These are phyloP conservation scores for Aegilops sharonensis DNA, from an alignment of 176 grass and related monocot genomes.

Conservation along the genomic window DNA sequence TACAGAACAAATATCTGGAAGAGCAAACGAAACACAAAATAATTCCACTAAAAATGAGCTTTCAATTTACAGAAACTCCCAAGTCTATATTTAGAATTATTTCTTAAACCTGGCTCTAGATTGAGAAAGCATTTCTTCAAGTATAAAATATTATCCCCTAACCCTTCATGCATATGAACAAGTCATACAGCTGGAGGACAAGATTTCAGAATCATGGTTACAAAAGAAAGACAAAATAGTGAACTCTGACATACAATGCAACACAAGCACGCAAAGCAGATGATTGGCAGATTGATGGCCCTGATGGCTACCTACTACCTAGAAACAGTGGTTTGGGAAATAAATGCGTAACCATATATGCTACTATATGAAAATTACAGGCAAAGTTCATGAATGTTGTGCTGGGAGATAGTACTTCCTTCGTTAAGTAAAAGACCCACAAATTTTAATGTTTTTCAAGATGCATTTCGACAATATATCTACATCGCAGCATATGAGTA, in stretches of 20 bases:
- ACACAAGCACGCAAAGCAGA: background rate
- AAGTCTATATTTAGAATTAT: background rate
- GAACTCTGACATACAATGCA: background rate
- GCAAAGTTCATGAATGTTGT: background rate
- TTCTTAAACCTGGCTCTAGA: background rate
- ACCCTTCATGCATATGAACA: background rate
- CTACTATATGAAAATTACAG: background rate
- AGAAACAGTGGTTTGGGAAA: background rate
- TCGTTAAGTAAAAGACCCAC: background rate
- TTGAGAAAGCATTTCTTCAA: constrained; percentile 19
- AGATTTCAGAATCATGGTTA: constrained; percentile 4
- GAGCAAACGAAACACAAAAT: background rate
- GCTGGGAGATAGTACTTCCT: background rate
- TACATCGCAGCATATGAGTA: background rate
- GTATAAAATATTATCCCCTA: background rate
- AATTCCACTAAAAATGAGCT: background rate
- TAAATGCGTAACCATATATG: constrained; percentile 1
- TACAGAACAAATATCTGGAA: background rate
- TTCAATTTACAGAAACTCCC: constrained; percentile 4
- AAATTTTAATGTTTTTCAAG: background rate
- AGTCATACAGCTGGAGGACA: background rate
- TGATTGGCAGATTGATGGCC: constrained; percentile 4
- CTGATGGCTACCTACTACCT: background rate
- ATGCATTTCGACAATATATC: background rate
- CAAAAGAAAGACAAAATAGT: background rate